These are phyloP conservation scores for Bruguiera sexangula DNA, from an alignment of 345 rosid genomes.

Conservation along the genomic window DNA sequence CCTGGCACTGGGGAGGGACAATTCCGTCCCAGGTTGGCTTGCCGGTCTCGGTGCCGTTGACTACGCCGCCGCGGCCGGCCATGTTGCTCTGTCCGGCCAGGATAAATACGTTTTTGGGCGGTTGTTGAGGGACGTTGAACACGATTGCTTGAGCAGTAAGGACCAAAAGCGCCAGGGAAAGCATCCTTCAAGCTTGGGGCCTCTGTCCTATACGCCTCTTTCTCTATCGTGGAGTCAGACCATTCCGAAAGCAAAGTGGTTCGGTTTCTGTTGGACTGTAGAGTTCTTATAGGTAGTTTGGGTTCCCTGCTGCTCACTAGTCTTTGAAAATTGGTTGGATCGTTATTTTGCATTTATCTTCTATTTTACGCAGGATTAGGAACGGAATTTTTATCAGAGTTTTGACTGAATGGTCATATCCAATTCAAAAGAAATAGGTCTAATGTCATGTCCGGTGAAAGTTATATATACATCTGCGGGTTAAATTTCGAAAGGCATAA, in stretches of 20 bases:
- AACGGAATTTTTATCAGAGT: too few relatives aligned
- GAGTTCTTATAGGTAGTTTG: too few relatives aligned
- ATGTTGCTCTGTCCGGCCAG: conserved; percentile 37
- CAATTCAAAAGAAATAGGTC: too few relatives aligned
- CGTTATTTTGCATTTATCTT: too few relatives aligned
- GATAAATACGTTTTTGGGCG: conserved; percentile 19
- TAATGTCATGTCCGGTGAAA: too few relatives aligned
- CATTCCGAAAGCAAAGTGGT: neutral
- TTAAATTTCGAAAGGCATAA: too few relatives aligned
- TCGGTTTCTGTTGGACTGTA: neutral
- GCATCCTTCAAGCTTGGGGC: conserved; percentile 2
- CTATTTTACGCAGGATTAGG: too few relatives aligned
- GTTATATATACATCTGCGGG: too few relatives aligned
- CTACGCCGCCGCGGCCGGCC: conserved; percentile 34
- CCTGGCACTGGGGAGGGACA: conserved; percentile 28
- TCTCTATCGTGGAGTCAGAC: neutral
- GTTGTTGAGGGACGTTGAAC: neutral
- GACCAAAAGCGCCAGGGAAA: conserved; percentile 2
- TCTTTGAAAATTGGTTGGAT: too few relatives aligned
- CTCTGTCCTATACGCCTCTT: neutral
- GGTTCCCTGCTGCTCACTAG: too few relatives aligned
- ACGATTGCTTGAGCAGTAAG: neutral
- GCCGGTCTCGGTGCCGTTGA: conserved; percentile 14
- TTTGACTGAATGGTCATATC: too few relatives aligned
- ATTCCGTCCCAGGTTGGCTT: conserved; percentile 18